Conservation (phyloP, 176 grass and related monocot species). For the Poa pratensis region DNA sequence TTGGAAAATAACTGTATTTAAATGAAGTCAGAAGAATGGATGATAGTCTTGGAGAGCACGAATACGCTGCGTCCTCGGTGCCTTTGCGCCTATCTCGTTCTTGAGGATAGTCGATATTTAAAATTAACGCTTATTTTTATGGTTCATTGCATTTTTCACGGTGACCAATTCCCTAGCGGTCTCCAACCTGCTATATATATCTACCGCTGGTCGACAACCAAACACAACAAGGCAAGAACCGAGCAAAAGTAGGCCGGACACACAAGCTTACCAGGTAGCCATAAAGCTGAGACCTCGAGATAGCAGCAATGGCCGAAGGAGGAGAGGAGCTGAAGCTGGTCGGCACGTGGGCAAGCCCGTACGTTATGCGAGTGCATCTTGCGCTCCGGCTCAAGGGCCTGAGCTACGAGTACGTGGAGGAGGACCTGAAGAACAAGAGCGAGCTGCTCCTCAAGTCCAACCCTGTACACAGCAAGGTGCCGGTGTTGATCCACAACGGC, state of each 20-base stretch:
- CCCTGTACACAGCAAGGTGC: constrained; percentile 62
- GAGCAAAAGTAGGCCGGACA: no score
- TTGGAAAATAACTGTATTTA: neutral
- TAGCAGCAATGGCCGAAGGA: neutral
- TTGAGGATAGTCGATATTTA: no score
- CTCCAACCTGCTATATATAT: no score
- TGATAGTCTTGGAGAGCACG: no score
- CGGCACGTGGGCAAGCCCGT: constrained; percentile 42
- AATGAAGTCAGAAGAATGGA: neutral
- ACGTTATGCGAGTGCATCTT: constrained; percentile 39
- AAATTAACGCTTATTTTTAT: no score
- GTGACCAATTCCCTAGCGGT: no score
- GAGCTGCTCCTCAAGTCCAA: constrained; percentile 56
- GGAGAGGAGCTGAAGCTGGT: neutral
- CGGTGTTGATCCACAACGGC: constrained; percentile 25
- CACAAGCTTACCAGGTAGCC: no score
- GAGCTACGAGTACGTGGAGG: constrained; percentile 52
- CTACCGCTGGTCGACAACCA: no score
- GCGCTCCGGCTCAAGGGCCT: constrained; percentile 64
- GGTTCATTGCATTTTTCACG: no score
- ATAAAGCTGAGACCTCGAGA: neutral
- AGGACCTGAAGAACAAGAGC: constrained; percentile 55
- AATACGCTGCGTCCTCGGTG: no score
- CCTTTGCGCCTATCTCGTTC: no score
- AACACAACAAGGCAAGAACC: no score